Conservation (phyloP, 176 grass and related monocot species). For the Phoenix dactylifera region DNA sequence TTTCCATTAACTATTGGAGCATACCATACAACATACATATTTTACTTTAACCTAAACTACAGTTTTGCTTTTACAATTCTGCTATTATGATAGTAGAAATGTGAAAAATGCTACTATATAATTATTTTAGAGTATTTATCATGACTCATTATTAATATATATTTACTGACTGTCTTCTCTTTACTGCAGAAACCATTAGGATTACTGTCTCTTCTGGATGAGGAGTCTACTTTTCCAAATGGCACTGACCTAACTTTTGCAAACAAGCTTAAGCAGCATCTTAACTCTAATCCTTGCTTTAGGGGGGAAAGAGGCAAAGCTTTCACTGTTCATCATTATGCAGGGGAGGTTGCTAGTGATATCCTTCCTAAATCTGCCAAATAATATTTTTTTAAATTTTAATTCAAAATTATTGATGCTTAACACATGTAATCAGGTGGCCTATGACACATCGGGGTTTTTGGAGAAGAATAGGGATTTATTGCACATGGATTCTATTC, state of each 20-base stretch:
- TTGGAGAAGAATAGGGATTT: constrained; percentile 99
- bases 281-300: constrained; percentile 64
- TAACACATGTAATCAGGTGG: constrained; percentile 39
- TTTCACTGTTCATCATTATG: constrained; percentile 77
- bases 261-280: constrained; percentile 88
- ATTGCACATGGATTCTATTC: constrained; percentile 87
- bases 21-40: too few relatives aligned
- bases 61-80: too few relatives aligned
- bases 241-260: constrained; percentile 95
- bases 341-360: constrained; percentile 63
- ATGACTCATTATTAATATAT: too few relatives aligned
- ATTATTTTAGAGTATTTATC: too few relatives aligned
- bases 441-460: constrained; percentile 85
- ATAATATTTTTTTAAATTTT: background rate
- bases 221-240: constrained; percentile 96
- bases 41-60: too few relatives aligned
- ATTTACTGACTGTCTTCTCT: too few relatives aligned
- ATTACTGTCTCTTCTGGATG: constrained; percentile 90
- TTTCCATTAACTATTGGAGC: too few relatives aligned
- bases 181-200: constrained; percentile 67
- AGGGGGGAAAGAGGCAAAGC: constrained; percentile 86
- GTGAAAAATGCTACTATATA: too few relatives aligned
- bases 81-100: too few relatives aligned
- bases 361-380: too few relatives aligned
- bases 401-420: constrained; percentile 6